These are phyloP conservation scores for Silene vulgaris DNA, from an alignment of 179 eudicot species.

Conservation along the genomic window DNA sequence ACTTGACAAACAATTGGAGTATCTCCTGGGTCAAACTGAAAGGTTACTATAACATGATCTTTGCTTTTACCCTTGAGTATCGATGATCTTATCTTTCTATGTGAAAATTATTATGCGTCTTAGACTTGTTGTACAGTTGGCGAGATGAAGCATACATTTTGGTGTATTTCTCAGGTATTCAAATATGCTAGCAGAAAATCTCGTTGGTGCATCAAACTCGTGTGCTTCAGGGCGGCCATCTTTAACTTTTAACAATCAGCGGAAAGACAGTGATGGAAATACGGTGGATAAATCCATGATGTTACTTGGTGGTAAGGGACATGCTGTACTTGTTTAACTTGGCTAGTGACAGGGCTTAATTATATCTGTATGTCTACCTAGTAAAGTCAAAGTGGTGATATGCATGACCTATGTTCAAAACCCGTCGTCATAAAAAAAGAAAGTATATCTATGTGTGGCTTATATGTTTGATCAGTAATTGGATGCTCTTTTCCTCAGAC, in stretches of 20 bases:
- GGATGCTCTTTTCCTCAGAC: slow-evolving; percentile 17
- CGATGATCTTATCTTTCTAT: neutral
- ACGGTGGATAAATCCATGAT: slow-evolving; percentile 27
- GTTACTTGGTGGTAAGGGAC: slow-evolving; percentile 44
- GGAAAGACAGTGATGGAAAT: slow-evolving; percentile 35
- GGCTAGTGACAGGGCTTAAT: neutral
- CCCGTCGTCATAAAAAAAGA: neutral
- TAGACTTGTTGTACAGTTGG: slow-evolving; percentile 21
- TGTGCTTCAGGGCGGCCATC: slow-evolving; percentile 32
- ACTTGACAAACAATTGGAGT: slow-evolving; percentile 92
- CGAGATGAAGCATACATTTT: slow-evolving; percentile 20
- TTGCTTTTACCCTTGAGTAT: neutral
- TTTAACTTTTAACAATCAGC: slow-evolving; percentile 27
- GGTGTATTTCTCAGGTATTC: slow-evolving; percentile 66
- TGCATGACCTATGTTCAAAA: neutral
- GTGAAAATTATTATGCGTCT: slow-evolving; percentile 16
- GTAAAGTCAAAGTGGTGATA: neutral
- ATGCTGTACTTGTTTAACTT: slow-evolving; percentile 14
- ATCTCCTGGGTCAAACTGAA: slow-evolving; percentile 95
- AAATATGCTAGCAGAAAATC: slow-evolving; percentile 96
- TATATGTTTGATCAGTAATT: slow-evolving; percentile 18
- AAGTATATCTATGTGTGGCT: slow-evolving; percentile 1
- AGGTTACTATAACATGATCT: slow-evolving; percentile 41
- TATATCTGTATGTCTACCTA: neutral
- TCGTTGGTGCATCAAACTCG: slow-evolving; percentile 49